Evolutionary conservation across 257 asterid species (phyloP), one percentile per base, ranked within the genome.

Genomic region (Jacaranda mimosifolia): DNA sequence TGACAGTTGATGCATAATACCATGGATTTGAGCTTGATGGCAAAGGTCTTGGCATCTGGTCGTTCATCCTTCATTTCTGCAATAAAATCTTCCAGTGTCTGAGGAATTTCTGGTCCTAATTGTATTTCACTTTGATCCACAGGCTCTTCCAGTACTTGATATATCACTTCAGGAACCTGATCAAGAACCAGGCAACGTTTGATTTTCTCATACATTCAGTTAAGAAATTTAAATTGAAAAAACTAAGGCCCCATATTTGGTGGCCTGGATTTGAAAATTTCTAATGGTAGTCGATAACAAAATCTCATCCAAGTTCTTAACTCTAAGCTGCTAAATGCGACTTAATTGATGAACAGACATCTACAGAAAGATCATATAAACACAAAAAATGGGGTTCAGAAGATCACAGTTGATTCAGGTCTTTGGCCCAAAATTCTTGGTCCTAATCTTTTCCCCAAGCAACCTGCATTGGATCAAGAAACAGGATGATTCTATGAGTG

Each of bases 141-240:
- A 46, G 93, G 96, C 63, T 89, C 97, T 80, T 89, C 90, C 69
- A 96, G 86, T 70, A 92, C 92, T 85, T 84, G 88, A 81, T 91
- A 96, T 65, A 96, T 96, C 79, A 94, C 94, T 78, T 91, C 89
- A 40, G 98, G 98, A 70, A 96, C 97, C 98, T 96, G 85, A 40
- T 63, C 66, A 86, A 52, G 76, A 68, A 63, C 70, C 71, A 52
- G 38, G 58, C 36, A 67, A 62, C 6, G 13, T 58, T 74, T 42
- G 10, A 66, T 49, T 46, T 60, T 69, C 57, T 36, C 8, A 43
- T 52, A 8, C 7, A 48, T 75, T 46, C 35, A 19, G 1, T 60
- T 35, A 13, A 40, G 7, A 55, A 60, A 45, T 51, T 70, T 21
- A 35, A 62, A 74, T 57, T 62, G 60, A 68, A 45, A 57, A 60